Percentiles rank a stretch among this genome's conserved stretches.
Conservation (phyloP, 805 yeast genomes). For the Pichia cephalocereana region DNA sequence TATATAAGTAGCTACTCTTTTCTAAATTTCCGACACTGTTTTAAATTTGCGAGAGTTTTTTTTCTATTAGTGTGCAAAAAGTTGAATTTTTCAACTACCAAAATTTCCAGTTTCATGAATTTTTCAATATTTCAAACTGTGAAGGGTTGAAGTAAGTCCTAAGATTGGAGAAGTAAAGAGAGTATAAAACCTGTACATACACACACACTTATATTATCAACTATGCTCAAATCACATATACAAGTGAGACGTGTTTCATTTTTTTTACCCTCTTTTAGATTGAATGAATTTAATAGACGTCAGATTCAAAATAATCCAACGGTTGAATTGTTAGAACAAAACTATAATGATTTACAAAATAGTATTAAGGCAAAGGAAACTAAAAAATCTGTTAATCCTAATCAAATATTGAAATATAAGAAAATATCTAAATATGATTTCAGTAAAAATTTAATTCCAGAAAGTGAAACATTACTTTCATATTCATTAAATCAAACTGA, state of each 20-base stretch:
- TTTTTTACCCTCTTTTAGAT: slow-evolving; percentile 8
- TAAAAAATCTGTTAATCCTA: no score
- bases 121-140: background rate
- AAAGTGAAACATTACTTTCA: background rate
- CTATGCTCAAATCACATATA: background rate
- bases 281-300: slow-evolving; percentile 7
- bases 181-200: no score
- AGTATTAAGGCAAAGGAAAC: background rate
- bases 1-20: no score
- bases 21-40: no score
- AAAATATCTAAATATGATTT: background rate
- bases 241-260: slow-evolving; percentile 4
- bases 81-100: background rate
- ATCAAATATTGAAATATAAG: background rate
- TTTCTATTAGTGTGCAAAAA: no score
- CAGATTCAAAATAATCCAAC: slow-evolving; percentile 6
- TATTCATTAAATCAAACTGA: background rate
- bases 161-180: no score
- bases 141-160: no score
- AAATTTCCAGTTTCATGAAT: background rate
- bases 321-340: slow-evolving; percentile 3
- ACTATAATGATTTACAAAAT: slow-evolving; percentile 1
- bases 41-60: no score
- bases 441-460: background rate
- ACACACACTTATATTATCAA: no score